These are phyloP conservation scores for Carex kokanica DNA, from an alignment of 176 grass and related monocot genomes.

Conservation along the genomic window DNA sequence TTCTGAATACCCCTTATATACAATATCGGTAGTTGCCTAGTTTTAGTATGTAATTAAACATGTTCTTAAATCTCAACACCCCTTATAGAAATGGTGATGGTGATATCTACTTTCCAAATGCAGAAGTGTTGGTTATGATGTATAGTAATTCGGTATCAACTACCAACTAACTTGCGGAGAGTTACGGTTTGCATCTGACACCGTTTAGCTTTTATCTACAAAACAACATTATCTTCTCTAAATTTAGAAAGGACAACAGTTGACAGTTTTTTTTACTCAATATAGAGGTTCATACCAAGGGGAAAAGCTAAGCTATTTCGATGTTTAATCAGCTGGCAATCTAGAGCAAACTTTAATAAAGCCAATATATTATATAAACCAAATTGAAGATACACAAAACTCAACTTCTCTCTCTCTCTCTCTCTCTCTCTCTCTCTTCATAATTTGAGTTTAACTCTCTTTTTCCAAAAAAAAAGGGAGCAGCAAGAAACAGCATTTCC, in stretches of 20 bases:
- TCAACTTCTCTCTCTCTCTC: neutral
- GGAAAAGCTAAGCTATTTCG: neutral
- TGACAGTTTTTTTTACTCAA: constrained; percentile 16
- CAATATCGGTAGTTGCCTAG: neutral
- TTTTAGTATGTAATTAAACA: no score
- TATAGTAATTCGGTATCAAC: constrained; percentile 1
- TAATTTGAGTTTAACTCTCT: neutral
- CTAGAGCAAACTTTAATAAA: neutral
- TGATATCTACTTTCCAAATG: neutral
- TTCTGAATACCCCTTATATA: neutral
- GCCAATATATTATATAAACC: neutral
- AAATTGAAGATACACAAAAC: neutral
- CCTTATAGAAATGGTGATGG: neutral
- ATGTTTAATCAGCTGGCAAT: neutral
- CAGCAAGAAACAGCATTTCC: neutral
- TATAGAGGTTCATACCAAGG: constrained; percentile 5
- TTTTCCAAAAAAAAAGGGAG: constrained; percentile 19
- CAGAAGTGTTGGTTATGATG: neutral
- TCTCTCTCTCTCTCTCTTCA: constrained; percentile 1
- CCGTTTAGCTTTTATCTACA: neutral
- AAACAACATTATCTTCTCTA: constrained; percentile 8
- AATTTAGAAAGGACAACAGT: constrained; percentile 19
- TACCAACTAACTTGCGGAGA: neutral
- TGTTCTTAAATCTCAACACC: neutral
- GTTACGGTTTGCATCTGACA: neutral